A percentile compares a stretch with the other conserved stretches of the same genome.
Conservation (phyloP, 208 protist species). For the Porcisia hertigi region DNA sequence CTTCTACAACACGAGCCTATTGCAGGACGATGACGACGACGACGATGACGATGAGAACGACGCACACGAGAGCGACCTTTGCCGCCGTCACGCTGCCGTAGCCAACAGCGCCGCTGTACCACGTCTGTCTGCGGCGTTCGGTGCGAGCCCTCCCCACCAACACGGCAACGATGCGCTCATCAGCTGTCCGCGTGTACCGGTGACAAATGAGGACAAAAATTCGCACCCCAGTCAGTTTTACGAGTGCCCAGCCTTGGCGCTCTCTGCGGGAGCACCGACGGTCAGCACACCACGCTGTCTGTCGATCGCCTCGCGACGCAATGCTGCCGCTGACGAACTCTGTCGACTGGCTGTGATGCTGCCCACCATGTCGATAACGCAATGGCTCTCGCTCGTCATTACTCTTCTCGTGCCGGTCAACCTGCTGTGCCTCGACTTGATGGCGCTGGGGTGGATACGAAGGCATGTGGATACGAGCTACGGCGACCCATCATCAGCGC, state of each 20-base stretch:
- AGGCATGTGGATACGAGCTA: constrained; percentile 18
- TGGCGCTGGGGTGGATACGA: constrained; percentile 20
- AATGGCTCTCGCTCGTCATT: constrained; percentile 30
- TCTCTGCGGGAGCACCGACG: neutral
- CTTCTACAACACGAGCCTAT: constrained; percentile 25
- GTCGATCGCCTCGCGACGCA: neutral
- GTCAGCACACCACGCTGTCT: neutral
- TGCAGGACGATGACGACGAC: constrained; percentile 11
- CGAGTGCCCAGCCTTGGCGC: neutral
- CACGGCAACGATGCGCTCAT: neutral
- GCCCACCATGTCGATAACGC: constrained; percentile 13
- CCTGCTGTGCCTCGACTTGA: constrained; percentile 31
- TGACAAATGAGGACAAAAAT: too few relatives aligned
- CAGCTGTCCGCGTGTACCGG: neutral
- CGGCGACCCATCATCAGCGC: neutral
- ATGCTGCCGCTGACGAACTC: neutral
- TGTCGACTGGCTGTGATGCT: constrained; percentile 4
- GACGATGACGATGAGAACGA: constrained; percentile 15
- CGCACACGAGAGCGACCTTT: neutral
- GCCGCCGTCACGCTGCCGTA: neutral
- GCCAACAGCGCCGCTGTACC: neutral
- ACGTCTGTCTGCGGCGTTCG: neutral
- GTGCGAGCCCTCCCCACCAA: neutral
- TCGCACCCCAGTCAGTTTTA: neutral
- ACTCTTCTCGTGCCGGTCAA: constrained; percentile 26